Percentiles rank a stretch among this genome's conserved stretches.
These are phyloP conservation scores for Termitomyces sp. DNA, from an alignment of 768 basidiomycete species.

Conservation along the genomic window DNA sequence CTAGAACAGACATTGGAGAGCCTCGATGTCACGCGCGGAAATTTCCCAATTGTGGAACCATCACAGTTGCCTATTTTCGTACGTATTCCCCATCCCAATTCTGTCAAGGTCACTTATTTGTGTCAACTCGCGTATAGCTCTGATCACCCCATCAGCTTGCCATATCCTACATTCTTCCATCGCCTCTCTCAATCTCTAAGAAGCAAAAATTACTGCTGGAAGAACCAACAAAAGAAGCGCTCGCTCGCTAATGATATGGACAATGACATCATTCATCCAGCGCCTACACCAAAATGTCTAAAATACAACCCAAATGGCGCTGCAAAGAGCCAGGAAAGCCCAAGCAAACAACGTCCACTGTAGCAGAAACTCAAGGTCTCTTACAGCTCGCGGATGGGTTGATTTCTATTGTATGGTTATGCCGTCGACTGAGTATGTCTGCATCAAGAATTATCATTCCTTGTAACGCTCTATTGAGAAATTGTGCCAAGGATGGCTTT, in stretches of 20 bases:
- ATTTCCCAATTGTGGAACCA: constrained; percentile 79
- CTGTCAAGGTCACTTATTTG: constrained; percentile 4
- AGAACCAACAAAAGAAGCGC: constrained; percentile 46
- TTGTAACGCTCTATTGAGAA: no score
- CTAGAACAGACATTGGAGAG: constrained; percentile 75
- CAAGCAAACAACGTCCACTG: constrained; percentile 58
- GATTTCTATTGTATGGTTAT: no score
- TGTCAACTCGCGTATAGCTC: constrained; percentile 34
- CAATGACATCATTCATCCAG: constrained; percentile 48
- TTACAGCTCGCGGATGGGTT: constrained; percentile 62
- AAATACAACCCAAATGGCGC: constrained; percentile 19
- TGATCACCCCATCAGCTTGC: constrained; percentile 50
- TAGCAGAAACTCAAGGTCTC: constrained; percentile 78
- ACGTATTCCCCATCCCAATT: constrained; percentile 32
- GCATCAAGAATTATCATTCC: no score
- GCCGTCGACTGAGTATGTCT: no score
- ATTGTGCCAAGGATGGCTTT: no score
- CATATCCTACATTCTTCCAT: constrained; percentile 59
- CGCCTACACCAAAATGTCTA: constrained; percentile 55
- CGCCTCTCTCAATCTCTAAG: constrained; percentile 55
- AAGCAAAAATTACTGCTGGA: constrained; percentile 36
- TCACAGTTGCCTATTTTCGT: constrained; percentile 74
- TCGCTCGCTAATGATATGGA: constrained; percentile 51
- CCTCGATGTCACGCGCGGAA: constrained; percentile 75
- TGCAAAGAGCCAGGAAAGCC: constrained; percentile 35